These are phyloP conservation scores for Beauveria sp. DNA, from an alignment of 2,329 filamentous ascomycete species.

Conservation along the genomic window DNA sequence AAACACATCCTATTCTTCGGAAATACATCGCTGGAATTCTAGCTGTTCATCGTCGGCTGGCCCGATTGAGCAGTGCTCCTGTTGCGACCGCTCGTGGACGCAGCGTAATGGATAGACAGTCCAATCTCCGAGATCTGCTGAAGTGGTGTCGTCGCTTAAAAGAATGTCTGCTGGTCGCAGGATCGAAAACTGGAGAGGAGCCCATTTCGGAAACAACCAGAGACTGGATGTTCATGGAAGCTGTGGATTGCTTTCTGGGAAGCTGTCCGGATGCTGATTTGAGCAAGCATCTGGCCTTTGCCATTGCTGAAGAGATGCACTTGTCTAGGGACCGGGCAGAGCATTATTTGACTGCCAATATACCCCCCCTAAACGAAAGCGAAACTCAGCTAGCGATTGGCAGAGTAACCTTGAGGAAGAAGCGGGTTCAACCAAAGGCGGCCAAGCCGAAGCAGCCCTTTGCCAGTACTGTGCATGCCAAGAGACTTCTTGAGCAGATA, in stretches of 20 bases:
- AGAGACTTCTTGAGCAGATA: slow-evolving; percentile 80
- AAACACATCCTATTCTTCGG: slow-evolving; percentile 62
- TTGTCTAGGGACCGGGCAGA: slow-evolving; percentile 75
- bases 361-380: slow-evolving; percentile 60
- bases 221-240: slow-evolving; percentile 88
- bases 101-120: slow-evolving; percentile 44
- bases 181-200: slow-evolving; percentile 60
- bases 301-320: slow-evolving; percentile 80
- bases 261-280: slow-evolving; percentile 62
- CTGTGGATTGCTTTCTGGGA: slow-evolving; percentile 84
- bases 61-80: slow-evolving; percentile 41
- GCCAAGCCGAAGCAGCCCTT: slow-evolving; percentile 59
- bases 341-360: slow-evolving; percentile 66
- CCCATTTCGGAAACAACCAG: slow-evolving; percentile 62
- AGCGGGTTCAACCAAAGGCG: slow-evolving; percentile 40
- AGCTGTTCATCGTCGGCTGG: slow-evolving; percentile 49
- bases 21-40: slow-evolving; percentile 54
- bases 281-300: slow-evolving; percentile 52
- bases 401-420: slow-evolving; percentile 55
- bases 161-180: slow-evolving; percentile 52
- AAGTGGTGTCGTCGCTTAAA: slow-evolving; percentile 83
- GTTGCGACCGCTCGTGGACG: slow-evolving; percentile 25
- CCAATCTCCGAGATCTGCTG: slow-evolving; percentile 70
- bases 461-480: slow-evolving; percentile 80
- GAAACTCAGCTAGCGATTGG: slow-evolving; percentile 55